Evolutionary conservation across 371 early-diverging fungal species (phyloP).

Genomic region (Basidiobolus meristosporus): DNA sequence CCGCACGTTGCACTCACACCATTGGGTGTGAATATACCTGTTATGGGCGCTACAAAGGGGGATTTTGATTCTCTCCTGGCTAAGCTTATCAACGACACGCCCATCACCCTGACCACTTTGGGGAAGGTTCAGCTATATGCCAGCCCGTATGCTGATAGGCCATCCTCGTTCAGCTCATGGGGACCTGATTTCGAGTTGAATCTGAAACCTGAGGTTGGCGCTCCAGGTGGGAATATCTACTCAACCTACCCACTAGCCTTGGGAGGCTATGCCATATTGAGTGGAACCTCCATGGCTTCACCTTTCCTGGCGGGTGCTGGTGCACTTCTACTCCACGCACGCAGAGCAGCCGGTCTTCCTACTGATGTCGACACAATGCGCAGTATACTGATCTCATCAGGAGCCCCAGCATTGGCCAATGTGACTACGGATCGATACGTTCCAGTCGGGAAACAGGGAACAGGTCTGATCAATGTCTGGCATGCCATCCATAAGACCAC

Average conservation of each 20-base stretch:
- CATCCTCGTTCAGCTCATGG: constrained; percentile 33
- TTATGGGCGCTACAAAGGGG: constrained; percentile 10
- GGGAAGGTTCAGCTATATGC: constrained; percentile 10
- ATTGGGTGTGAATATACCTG: constrained; percentile 10
- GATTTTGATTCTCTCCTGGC: constrained; percentile 11
- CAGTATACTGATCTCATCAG: too few species aligned
- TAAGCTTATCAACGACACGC: constrained; percentile 5
- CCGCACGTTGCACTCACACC: too few species aligned
- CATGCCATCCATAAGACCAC: constrained; percentile 28
- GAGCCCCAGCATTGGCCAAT: too few species aligned
- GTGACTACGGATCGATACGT: constrained; percentile 13
- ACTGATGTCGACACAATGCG: neutral
- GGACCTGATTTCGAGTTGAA: constrained; percentile 47
- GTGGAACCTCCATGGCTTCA: constrained; percentile 30
- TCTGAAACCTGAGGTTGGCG: constrained; percentile 34
- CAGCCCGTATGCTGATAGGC: constrained; percentile 15
- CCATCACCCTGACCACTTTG: too few species aligned
- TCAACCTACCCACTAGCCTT: constrained; percentile 31
- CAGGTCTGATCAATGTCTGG: constrained; percentile 47
- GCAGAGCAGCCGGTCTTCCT: neutral
- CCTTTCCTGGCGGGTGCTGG: constrained; percentile 33
- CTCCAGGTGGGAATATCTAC: constrained; percentile 51
- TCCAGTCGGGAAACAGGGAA: constrained; percentile 39
- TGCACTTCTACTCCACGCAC: constrained; percentile 13
- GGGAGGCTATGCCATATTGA: constrained; percentile 24